Evolutionary conservation across 129 eudicot species (phyloP).

Genomic region (Apium graveolens): DNA sequence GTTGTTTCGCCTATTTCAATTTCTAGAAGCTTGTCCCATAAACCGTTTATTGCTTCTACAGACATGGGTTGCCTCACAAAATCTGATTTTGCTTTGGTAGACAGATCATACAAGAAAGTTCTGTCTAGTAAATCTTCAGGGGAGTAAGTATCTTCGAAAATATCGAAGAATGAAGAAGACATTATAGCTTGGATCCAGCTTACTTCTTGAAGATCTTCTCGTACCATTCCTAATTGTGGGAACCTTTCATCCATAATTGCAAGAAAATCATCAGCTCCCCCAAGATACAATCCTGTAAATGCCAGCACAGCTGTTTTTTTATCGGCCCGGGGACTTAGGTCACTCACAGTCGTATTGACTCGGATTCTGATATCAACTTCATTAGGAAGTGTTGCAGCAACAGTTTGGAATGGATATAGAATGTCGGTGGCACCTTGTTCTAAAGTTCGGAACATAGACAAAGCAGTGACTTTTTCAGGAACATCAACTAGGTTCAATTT

Average conservation of each 20-base stretch:
- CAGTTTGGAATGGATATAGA: not conserved
- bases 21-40: conserved; percentile 2
- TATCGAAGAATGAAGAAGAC: not conserved
- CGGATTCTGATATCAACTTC: not conserved
- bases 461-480: not conserved
- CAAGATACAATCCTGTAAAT: conserved; percentile 6
- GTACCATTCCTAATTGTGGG: not conserved
- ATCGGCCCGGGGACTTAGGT: not conserved
- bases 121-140: not conserved
- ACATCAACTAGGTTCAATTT: not conserved
- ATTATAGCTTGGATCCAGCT: not conserved
- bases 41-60: not conserved
- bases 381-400: conserved; percentile 2
- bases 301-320: not conserved
- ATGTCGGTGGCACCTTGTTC: not conserved
- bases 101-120: not conserved
- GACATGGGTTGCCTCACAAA: conserved; percentile 2
- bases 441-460: not conserved
- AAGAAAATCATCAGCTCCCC: not conserved
- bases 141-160: not conserved
- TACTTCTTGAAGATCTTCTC: conserved; percentile 2
- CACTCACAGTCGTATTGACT: not conserved
- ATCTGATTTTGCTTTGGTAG: conserved; percentile 11
- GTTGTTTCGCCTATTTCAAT: conserved; percentile 1
- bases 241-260: not conserved